A percentile compares a stretch with the other conserved stretches of the same genome.
These are phyloP conservation scores for Chaetomiaceae sp. DNA, from an alignment of 2,329 filamentous ascomycete species.

Conservation along the genomic window DNA sequence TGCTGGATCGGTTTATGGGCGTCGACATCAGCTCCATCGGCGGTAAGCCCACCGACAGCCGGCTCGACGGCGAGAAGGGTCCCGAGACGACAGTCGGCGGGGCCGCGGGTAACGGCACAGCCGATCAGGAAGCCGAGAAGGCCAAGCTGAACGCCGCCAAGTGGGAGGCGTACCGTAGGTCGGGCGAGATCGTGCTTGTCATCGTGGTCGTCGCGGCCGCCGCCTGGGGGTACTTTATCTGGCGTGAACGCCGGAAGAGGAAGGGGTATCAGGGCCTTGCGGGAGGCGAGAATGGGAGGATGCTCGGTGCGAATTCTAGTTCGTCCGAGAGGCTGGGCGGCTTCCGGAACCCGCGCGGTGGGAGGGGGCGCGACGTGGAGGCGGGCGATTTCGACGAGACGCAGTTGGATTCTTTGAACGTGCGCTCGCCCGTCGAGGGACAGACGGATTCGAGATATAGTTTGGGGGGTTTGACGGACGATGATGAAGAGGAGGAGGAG, in stretches of 20 bases:
- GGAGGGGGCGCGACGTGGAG: conserved; percentile 50
- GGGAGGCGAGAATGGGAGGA: conserved; percentile 33
- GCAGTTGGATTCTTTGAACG: conserved; percentile 58
- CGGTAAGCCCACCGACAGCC: conserved; percentile 70
- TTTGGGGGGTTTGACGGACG: conserved; percentile 52
- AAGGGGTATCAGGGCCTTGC: conserved; percentile 52
- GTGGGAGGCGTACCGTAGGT: conserved; percentile 84
- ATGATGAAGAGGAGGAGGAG: conserved; percentile 29
- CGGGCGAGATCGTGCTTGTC: conserved; percentile 78
- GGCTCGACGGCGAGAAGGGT: conserved; percentile 80
- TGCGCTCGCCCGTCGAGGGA: conserved; percentile 42
- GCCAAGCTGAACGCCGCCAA: conserved; percentile 75
- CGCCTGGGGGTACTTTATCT: conserved; percentile 70
- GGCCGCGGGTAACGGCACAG: conserved; percentile 54
- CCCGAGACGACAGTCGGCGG: conserved; percentile 73
- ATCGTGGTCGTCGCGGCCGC: conserved; percentile 71
- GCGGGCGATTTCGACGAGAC: conserved; percentile 63
- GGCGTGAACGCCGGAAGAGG: conserved; percentile 55
- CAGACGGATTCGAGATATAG: conserved; percentile 49
- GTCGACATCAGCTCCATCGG: conserved; percentile 90
- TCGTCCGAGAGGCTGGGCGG: conserved; percentile 36
- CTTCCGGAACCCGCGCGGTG: conserved; percentile 41
- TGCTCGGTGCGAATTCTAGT: conserved; percentile 12
- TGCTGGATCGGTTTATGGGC: conserved; percentile 94
- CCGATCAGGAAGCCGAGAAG: conserved; percentile 63